Evolutionary conservation across 2,329 filamentous ascomycete genomes (phyloP), one percentile per base, ranked within the genome.

Genomic region (Eutypella sp.): DNA sequence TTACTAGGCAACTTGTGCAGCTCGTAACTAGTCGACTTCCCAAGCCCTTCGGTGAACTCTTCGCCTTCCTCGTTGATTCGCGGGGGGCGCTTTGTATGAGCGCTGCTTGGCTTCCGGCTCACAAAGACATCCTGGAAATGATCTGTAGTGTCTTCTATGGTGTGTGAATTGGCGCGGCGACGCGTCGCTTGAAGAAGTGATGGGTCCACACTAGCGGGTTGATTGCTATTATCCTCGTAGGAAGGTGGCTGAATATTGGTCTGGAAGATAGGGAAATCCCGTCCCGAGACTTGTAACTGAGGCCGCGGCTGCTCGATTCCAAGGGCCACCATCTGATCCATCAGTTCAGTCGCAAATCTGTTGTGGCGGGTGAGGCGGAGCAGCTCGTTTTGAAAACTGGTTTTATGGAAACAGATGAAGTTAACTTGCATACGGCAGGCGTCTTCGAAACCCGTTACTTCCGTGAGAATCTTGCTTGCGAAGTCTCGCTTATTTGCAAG

Each of bases 351-450:
- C 54, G 95, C 90, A 67, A 97, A 96, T 63, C 91, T 93, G 75
- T 96, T 96, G 58, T 93, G 87, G 16, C 92, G 82, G 56, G 87
- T 88, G 2, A 97, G 78, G 69, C 92, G 90, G 20, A 96, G 75
- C 38, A 95, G 75, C 63, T 97, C 92, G 62, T 96, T 96, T 64
- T 97, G 92, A 80, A 87, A 96, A 65, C 92, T 96, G 48, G 86
- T 89, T 67, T 96, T 96, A 78, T 96, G 95, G 74, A 96, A 96
- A 73, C 96, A 96, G 59, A 96, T 84, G 46, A 97, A 82, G 66
- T 96, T 96, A 60, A 96, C 78, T 4, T 84, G 90, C 60, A 95
- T 84, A 5, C 85, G 87, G 62, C 92, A 89, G 29, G 90, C 88
- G 57, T 96, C 85, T 20, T 84, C 82, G 42, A 97, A 83, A 8